Evolutionary conservation across 2,329 filamentous ascomycete species (phyloP).

Genomic region (Botrytis squamosa): DNA sequence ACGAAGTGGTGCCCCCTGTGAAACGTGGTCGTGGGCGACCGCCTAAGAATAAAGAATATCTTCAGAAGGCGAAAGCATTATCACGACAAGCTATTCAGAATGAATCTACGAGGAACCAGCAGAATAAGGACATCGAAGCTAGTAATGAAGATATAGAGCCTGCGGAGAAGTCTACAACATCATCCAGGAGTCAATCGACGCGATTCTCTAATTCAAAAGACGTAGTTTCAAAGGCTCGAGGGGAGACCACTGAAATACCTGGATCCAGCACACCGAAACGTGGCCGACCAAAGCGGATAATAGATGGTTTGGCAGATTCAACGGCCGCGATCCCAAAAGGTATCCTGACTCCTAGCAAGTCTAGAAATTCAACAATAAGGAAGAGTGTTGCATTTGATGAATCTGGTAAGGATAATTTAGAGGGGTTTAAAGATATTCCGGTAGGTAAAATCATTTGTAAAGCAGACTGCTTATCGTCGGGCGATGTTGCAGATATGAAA

Average conservation of each 20-base stretch:
- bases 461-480: background rate
- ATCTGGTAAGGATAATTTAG: slow-evolving; percentile 44
- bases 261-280: slow-evolving; percentile 27
- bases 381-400: slow-evolving; percentile 58
- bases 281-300: slow-evolving; percentile 24
- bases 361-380: slow-evolving; percentile 40
- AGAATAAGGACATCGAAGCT: background rate
- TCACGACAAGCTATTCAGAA: slow-evolving; percentile 19
- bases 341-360: slow-evolving; percentile 56
- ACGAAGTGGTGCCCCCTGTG: background rate
- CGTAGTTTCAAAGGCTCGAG: background rate
- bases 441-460: background rate
- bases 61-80: slow-evolving; percentile 22
- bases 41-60: slow-evolving; percentile 16
- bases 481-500: background rate
- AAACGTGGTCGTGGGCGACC: slow-evolving; percentile 17
- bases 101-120: background rate
- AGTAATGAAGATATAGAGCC: background rate
- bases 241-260: slow-evolving; percentile 13
- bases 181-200: background rate
- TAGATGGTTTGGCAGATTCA: background rate
- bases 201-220: background rate
- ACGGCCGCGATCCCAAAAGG: slow-evolving; percentile 45
- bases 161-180: background rate
- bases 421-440: slow-evolving; percentile 53